phyloP scores from a whole-genome alignment of 2,329 filamentous ascomycete species.

The Curvularia sp. region DNA sequence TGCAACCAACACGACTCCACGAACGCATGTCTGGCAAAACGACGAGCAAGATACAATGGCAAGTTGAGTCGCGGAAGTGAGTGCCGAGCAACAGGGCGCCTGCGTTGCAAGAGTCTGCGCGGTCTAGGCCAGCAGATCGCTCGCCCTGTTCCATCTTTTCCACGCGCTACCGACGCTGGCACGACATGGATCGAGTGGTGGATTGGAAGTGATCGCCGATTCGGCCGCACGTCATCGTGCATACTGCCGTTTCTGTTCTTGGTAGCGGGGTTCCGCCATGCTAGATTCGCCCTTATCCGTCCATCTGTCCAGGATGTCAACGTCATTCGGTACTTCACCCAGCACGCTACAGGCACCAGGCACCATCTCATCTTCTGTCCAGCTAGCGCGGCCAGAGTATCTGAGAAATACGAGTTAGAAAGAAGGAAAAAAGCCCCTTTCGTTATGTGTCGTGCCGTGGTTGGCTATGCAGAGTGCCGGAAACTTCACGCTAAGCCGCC shows the following conservation, averaged over 20 bases:
- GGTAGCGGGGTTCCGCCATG: neutral
- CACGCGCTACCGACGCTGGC: conserved; percentile 6
- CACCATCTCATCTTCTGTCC: too few species aligned
- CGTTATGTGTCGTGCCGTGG: neutral
- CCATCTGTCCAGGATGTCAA: neutral
- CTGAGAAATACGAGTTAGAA: too few species aligned
- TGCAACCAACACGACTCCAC: conserved; percentile 6
- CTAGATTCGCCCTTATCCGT: neutral
- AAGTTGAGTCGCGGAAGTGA: conserved; percentile 4
- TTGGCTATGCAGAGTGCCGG: neutral
- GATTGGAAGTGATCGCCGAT: conserved; percentile 16
- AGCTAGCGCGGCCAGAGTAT: too few species aligned
- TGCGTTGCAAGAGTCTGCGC: conserved; percentile 6
- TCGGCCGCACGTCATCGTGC: conserved; percentile 4
- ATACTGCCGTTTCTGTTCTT: neutral
- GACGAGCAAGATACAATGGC: neutral
- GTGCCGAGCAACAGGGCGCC: conserved; percentile 3
- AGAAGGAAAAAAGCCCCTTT: neutral
- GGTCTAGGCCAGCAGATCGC: conserved; percentile 20
- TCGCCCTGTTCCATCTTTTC: conserved; percentile 7
- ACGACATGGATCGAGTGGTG: conserved; percentile 10
- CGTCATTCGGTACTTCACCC: neutral
- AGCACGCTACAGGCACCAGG: neutral
- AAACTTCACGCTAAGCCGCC: neutral
- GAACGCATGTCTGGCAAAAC: conserved; percentile 10